phyloP scores from a whole-genome alignment of 306 rosid genomes.

The Sphenostylis stenocarpa region DNA sequence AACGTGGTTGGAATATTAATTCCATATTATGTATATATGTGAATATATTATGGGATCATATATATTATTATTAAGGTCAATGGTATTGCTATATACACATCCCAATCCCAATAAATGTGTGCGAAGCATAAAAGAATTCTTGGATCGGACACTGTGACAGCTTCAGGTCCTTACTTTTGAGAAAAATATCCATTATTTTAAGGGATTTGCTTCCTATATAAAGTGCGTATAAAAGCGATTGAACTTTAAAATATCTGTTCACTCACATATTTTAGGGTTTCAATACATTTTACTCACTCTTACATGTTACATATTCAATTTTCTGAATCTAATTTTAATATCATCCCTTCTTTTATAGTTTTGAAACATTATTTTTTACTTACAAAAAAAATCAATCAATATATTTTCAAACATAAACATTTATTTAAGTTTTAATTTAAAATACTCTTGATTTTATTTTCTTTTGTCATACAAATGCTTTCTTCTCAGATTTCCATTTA shows the following conservation, averaged over 20 bases:
- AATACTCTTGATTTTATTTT: no score
- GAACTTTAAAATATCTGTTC: slow-evolving; percentile 30
- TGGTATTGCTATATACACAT: not conserved
- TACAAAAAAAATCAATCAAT: no score
- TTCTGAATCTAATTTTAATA: not conserved
- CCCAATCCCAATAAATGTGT: slow-evolving; percentile 8
- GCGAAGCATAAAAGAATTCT: slow-evolving; percentile 43
- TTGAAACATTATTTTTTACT: not conserved
- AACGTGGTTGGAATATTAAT: slow-evolving; percentile 43
- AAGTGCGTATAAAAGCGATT: slow-evolving; percentile 17
- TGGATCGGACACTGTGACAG: slow-evolving; percentile 68
- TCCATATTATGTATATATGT: not conserved
- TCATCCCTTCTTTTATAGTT: not conserved
- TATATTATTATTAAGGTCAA: slow-evolving; percentile 30
- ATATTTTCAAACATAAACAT: no score
- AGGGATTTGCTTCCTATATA: slow-evolving; percentile 31
- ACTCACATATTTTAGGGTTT: not conserved
- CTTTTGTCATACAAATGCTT: no score
- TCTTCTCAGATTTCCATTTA: no score
- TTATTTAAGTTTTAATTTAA: no score
- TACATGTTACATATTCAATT: not conserved
- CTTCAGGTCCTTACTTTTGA: slow-evolving; percentile 48
- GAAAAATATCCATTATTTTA: slow-evolving; percentile 51
- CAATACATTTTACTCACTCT: not conserved
- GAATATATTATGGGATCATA: not conserved